Conservation (phyloP, 2,329 filamentous ascomycete genomes). For the Pseudocercospora macadamiae region DNA sequence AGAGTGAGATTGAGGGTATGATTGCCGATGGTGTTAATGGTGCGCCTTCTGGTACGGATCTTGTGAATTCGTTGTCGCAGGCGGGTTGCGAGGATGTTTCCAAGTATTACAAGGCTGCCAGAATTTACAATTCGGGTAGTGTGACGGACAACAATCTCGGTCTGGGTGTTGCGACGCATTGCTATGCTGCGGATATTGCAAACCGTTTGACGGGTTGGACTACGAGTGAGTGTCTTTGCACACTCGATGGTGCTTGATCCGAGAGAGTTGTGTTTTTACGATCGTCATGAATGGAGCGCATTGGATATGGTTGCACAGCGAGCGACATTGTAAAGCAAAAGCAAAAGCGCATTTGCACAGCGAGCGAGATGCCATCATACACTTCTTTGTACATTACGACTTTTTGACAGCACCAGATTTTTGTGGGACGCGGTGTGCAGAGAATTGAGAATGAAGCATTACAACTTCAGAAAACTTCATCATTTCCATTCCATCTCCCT, state of each 20-base stretch:
- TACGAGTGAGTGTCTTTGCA: slow-evolving; percentile 2
- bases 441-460: slow-evolving; percentile 1
- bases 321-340: not conserved
- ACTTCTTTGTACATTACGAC: not conserved
- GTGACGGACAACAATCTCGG: slow-evolving; percentile 43
- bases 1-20: slow-evolving; percentile 44
- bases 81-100: slow-evolving; percentile 38
- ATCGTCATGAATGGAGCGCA: not conserved
- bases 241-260: not conserved
- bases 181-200: slow-evolving; percentile 58
- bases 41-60: slow-evolving; percentile 48
- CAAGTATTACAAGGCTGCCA: slow-evolving; percentile 54
- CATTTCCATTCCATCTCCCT: not conserved
- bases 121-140: slow-evolving; percentile 56
- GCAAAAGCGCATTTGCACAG: not conserved
- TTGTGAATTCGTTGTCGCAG: slow-evolving; percentile 44
- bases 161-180: slow-evolving; percentile 54
- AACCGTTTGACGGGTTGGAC: slow-evolving; percentile 52
- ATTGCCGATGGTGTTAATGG: slow-evolving; percentile 50
- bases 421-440: not conserved
- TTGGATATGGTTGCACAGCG: not conserved
- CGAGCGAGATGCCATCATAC: not conserved
- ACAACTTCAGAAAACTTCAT: not conserved
- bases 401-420: not conserved
- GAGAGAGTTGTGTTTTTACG: not conserved